Evolutionary conservation across 768 basidiomycete species (phyloP).

Genomic region (Calocybe gangraenosa): DNA sequence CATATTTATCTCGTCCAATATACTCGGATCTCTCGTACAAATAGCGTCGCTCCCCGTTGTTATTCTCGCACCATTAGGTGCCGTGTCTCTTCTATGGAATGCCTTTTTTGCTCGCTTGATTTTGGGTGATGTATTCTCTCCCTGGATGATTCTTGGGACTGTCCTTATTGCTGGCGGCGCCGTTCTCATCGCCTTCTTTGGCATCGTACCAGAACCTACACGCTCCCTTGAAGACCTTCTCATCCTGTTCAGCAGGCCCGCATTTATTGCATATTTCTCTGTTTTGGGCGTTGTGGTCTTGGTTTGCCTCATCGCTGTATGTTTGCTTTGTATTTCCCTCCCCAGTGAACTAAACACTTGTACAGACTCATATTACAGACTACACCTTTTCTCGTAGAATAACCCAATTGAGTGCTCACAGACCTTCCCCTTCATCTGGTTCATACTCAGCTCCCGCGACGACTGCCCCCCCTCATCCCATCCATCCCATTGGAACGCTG

Average conservation of each 20-base stretch:
- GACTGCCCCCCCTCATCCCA: slow-evolving; percentile 22
- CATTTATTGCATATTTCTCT: slow-evolving; percentile 82
- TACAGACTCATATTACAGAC: slow-evolving; percentile 71
- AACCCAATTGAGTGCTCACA: slow-evolving; percentile 15
- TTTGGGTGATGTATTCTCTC: slow-evolving; percentile 81
- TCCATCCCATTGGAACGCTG: slow-evolving; percentile 26
- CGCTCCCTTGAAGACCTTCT: slow-evolving; percentile 85
- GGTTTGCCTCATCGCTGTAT: slow-evolving; percentile 58
- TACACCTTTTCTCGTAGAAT: slow-evolving; percentile 49
- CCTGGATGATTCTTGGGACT: slow-evolving; percentile 83
- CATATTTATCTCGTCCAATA: slow-evolving; percentile 85
- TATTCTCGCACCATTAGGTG: slow-evolving; percentile 90
- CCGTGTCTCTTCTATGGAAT: slow-evolving; percentile 91
- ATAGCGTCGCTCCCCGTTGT: slow-evolving; percentile 93
- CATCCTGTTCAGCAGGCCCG: slow-evolving; percentile 63
- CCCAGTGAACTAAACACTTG: background rate
- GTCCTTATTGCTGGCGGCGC: slow-evolving; percentile 86
- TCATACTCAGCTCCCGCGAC: slow-evolving; percentile 33
- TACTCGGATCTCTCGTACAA: slow-evolving; percentile 86
- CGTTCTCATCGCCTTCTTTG: slow-evolving; percentile 85
- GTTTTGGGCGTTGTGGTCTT: slow-evolving; percentile 59
- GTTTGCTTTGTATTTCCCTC: slow-evolving; percentile 23
- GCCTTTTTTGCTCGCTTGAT: slow-evolving; percentile 85
- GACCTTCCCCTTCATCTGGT: slow-evolving; percentile 23
- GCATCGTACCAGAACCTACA: slow-evolving; percentile 85